Evolutionary conservation across 768 basidiomycete genomes (phyloP), one percentile per base, ranked within the genome.

Genomic region (Infundibulicybe gibba): DNA sequence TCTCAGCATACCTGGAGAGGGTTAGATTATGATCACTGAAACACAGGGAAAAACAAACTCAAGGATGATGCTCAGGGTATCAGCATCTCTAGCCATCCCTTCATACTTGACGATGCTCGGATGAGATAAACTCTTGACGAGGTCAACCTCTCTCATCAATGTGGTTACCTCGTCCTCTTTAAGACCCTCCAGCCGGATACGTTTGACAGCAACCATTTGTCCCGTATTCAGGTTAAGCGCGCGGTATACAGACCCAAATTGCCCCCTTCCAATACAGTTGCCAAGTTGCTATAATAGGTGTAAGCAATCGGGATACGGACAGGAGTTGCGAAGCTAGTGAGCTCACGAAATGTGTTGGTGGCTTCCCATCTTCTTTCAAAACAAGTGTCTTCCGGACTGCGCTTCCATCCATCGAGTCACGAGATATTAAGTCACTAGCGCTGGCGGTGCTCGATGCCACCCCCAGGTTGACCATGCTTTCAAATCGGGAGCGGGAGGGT

Each of bases 121-220:
- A 64, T 99, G 95, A 10, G 84, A 84, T 35, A 98, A 68, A 40
- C 88, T 79, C 72, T 94, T 94, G 56, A 97, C 81, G 32, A 99
- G 71, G 57, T 94, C 89, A 13, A 98, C 95, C 63, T 99, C 95
- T 52, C 80, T 80, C 91, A 95, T 97, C 41, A 98, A 76, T 60
- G 92, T 87, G 41, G 77, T 79, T 15, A 97, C 84, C 60, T 98
- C 94, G 15, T 84, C 85, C 65, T 97, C 94, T 62, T 87, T 87
- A 59, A 97, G 71, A 6, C 93, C 95, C 43, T 90, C 89, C 32
- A 98, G 71, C 43, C 87, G 75, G 56, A 99, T 95, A 25, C 92
- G 85, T 70, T 99, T 99, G 43, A 98, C 92, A n/a, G 95, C 95
- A n/a, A 95, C 94, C 82, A 91, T 95, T 65, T 95, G 90, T 13